Evolutionary conservation across 352 stramenopile species (phyloP).

Genomic region (Phytophthora citricola): DNA sequence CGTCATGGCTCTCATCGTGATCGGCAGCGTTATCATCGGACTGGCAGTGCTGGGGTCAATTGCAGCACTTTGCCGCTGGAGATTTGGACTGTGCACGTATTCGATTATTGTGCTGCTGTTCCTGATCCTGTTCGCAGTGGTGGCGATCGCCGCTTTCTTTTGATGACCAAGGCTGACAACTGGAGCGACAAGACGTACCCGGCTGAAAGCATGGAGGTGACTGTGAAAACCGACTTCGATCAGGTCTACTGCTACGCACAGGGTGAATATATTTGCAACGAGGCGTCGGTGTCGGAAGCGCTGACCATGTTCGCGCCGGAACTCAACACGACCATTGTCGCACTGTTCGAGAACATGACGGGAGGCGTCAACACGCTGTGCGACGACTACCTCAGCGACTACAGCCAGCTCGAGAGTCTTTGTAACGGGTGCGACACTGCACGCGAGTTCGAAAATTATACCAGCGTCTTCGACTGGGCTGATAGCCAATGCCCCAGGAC

Average conservation of each 20-base stretch:
- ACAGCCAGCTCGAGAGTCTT: constrained; percentile 48
- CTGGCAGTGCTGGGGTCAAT: constrained; percentile 65
- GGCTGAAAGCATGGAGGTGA: constrained; percentile 50
- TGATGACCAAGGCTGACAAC: constrained; percentile 48
- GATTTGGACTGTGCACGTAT: constrained; percentile 64
- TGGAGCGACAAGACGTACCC: constrained; percentile 59
- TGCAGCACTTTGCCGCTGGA: constrained; percentile 60
- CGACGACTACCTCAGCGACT: constrained; percentile 42
- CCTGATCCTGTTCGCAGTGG: constrained; percentile 54
- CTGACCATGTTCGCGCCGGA: constrained; percentile 54
- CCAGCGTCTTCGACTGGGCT: constrained; percentile 79
- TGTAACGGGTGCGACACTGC: constrained; percentile 61
- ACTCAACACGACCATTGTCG: constrained; percentile 34
- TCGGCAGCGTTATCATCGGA: constrained; percentile 62
- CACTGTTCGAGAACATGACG: constrained; percentile 42
- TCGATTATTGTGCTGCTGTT: constrained; percentile 58
- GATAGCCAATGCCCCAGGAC: constrained; percentile 79
- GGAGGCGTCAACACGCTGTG: constrained; percentile 71
- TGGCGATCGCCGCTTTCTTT: constrained; percentile 58
- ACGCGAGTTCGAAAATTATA: constrained; percentile 69
- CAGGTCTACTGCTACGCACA: constrained; percentile 78
- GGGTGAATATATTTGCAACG: constrained; percentile 73
- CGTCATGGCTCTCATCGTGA: constrained; percentile 54
- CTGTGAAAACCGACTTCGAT: constrained; percentile 66
- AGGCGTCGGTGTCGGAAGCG: constrained; percentile 50